Evolutionary conservation across 306 rosid species (phyloP).

Genomic region (Urtica urens): DNA sequence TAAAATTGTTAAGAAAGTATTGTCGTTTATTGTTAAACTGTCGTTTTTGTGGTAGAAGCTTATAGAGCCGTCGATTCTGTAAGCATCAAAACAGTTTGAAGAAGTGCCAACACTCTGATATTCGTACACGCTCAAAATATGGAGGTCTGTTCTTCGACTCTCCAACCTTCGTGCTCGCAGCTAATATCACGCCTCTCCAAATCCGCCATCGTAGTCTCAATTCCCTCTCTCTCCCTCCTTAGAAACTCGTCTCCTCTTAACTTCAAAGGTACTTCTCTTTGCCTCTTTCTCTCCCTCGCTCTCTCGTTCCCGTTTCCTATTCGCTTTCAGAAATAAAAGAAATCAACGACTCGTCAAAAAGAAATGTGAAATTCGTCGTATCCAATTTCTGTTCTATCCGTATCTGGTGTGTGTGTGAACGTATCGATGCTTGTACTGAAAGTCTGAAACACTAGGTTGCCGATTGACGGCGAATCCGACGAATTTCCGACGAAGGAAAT

Average conservation of each 20-base stretch:
- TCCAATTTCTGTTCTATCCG: background rate
- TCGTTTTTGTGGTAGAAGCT: too few relatives aligned
- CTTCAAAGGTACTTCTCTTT: slow-evolving; percentile 26
- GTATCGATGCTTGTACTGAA: background rate
- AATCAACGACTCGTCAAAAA: too few relatives aligned
- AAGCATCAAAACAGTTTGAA: too few relatives aligned
- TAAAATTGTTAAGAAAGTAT: too few relatives aligned
- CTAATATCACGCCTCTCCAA: slow-evolving; percentile 5
- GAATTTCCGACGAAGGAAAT: slow-evolving; percentile 12
- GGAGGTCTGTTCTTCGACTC: slow-evolving; percentile 26
- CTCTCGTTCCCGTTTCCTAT: background rate
- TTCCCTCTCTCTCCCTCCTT: slow-evolving; percentile 11
- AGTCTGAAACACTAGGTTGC: slow-evolving; percentile 19
- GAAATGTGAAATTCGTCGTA: too few relatives aligned
- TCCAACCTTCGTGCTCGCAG: slow-evolving; percentile 22
- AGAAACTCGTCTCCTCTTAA: slow-evolving; percentile 14
- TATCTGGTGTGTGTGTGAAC: background rate
- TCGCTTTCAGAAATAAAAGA: too few relatives aligned
- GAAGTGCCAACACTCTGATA: too few relatives aligned
- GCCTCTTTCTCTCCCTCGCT: background rate
- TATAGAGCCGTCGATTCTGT: too few relatives aligned
- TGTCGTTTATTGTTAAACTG: too few relatives aligned
- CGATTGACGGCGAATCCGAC: slow-evolving; percentile 18
- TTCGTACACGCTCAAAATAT: background rate
- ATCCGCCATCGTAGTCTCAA: slow-evolving; percentile 11